Conservation (phyloP, 257 asterid genomes). For the Primulina eburnea region DNA sequence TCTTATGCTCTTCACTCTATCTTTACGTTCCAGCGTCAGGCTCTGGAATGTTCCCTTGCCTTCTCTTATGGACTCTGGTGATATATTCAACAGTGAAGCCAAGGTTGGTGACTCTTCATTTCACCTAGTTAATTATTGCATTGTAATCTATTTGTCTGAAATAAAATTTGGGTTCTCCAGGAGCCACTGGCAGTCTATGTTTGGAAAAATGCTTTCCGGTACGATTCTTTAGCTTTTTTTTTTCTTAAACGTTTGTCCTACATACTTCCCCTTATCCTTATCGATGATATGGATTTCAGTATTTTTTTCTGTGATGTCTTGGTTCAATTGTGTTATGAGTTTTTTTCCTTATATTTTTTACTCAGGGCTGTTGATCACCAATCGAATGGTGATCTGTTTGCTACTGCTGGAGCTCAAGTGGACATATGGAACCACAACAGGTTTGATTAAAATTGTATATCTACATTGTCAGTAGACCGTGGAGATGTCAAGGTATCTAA, state of each 20-base stretch:
- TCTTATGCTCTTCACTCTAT: slow-evolving; percentile 16
- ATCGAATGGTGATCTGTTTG: slow-evolving; percentile 83
- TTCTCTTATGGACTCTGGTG: slow-evolving; percentile 45
- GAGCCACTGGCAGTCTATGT: slow-evolving; percentile 76
- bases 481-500: slow-evolving; percentile 18
- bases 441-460: slow-evolving; percentile 29
- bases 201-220: slow-evolving; percentile 86
- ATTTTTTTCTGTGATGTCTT: slow-evolving; percentile 1
- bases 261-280: background rate
- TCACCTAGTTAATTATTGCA: slow-evolving; percentile 15
- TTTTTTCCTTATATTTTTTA: background rate
- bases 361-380: slow-evolving; percentile 95
- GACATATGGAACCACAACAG: slow-evolving; percentile 97
- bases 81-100: slow-evolving; percentile 33
- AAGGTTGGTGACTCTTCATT: slow-evolving; percentile 41
- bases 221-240: slow-evolving; percentile 28
- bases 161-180: slow-evolving; percentile 24
- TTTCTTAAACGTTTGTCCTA: slow-evolving; percentile 1
- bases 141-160: slow-evolving; percentile 23
- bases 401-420: slow-evolving; percentile 95
- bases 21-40: slow-evolving; percentile 61
- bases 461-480: background rate
- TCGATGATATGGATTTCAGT: background rate
- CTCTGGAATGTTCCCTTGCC: slow-evolving; percentile 83
- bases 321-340: background rate